These are phyloP conservation scores for Prunus mongolica DNA, from an alignment of 306 rosid species.

Conservation along the genomic window DNA sequence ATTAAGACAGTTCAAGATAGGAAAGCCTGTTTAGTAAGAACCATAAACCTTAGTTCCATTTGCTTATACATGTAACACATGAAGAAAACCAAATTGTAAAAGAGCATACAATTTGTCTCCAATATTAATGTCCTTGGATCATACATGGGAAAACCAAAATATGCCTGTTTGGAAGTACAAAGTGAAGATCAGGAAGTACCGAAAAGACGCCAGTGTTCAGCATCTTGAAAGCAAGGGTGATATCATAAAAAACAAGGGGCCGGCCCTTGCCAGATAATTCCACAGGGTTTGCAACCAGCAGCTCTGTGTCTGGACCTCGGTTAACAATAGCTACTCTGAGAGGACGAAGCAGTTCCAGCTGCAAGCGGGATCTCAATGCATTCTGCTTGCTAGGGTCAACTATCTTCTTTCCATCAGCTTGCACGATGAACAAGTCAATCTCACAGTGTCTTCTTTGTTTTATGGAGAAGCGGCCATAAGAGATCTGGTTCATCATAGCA, in stretches of 20 bases:
- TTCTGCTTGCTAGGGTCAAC: slow-evolving; percentile 73
- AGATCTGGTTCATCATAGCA: slow-evolving; percentile 59
- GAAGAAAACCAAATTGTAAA: not conserved
- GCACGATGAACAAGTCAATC: slow-evolving; percentile 87
- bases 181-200: slow-evolving; percentile 45
- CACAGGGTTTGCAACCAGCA: slow-evolving; percentile 87
- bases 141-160: not conserved
- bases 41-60: not conserved
- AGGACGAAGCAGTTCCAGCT: slow-evolving; percentile 72
- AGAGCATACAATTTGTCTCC: not conserved
- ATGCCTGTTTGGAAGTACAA: not conserved
- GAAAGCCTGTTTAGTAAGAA: not conserved
- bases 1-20: too few relatives aligned
- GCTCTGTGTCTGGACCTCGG: slow-evolving; percentile 85
- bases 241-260: slow-evolving; percentile 83
- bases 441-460: slow-evolving; percentile 66
- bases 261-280: slow-evolving; percentile 92
- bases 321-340: slow-evolving; percentile 75
- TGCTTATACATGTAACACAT: not conserved
- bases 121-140: not conserved
- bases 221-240: slow-evolving; percentile 83
- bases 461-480: slow-evolving; percentile 72
- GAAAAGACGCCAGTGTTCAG: slow-evolving; percentile 65
- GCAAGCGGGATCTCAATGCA: slow-evolving; percentile 62
- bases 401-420: slow-evolving; percentile 87